A percentile compares a stretch with the other conserved stretches of the same genome.
Evolutionary conservation across 768 basidiomycete species (phyloP).

Genomic region (Phylloporus sp.): DNA sequence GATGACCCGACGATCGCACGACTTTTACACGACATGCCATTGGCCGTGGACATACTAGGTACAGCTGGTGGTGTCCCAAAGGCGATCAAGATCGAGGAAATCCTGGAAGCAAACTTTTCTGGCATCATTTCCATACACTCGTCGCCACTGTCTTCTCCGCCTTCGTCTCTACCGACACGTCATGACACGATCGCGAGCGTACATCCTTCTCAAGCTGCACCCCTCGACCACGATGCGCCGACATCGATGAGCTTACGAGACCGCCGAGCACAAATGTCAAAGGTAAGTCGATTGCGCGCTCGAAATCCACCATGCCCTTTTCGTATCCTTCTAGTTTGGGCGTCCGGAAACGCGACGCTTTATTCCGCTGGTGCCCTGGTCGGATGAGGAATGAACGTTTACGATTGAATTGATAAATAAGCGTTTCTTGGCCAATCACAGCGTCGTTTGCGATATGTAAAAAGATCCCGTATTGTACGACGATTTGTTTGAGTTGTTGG

Average conservation of each 20-base stretch:
- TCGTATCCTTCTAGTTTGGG: slow-evolving; percentile 20
- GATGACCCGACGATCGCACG: neutral
- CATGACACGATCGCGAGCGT: neutral
- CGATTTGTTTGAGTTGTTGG: no score
- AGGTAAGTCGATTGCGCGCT: slow-evolving; percentile 13
- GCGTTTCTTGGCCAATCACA: slow-evolving; percentile 14
- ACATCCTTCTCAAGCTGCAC: no score
- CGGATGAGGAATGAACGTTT: slow-evolving; percentile 28
- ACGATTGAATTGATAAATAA: slow-evolving; percentile 12
- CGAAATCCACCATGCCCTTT: neutral
- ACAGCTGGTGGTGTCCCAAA: no score
- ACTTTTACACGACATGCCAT: neutral
- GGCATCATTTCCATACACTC: slow-evolving; percentile 14
- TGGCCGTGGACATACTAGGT: no score
- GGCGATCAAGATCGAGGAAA: slow-evolving; percentile 19
- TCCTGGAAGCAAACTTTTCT: neutral
- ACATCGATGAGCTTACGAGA: slow-evolving; percentile 30
- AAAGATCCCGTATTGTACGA: slow-evolving; percentile 8
- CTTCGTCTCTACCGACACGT: neutral
- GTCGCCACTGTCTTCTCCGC: slow-evolving; percentile 14
- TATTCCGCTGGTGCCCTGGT: slow-evolving; percentile 28
- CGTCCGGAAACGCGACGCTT: slow-evolving; percentile 26
- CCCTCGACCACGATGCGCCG: slow-evolving; percentile 3
- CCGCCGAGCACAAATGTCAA: slow-evolving; percentile 28
- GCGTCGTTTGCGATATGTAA: slow-evolving; percentile 4